Evolutionary conservation across 305 asterid species (phyloP), one percentile per base, ranked within the genome.

Genomic region (Fraxinus paxiana): DNA sequence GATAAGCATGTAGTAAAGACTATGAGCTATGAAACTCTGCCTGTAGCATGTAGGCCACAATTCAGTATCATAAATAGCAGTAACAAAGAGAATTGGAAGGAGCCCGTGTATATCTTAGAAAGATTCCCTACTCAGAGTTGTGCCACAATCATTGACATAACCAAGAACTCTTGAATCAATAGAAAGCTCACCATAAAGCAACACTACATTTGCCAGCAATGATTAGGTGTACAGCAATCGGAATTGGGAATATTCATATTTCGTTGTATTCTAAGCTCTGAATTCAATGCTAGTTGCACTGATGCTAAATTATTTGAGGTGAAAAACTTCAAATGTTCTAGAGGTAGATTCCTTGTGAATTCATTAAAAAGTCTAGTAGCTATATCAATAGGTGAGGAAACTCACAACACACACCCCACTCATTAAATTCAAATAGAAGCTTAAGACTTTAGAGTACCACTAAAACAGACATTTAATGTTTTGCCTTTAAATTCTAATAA

Each of bases 151-250:
- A 63, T 38, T 24, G 80, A 56, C n/a, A 30, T n/a, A 59, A 33
- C 54, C 41, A 54, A 73, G 5, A 84, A 73, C 72, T 71, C 67
- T 73, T 48, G 33, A 72, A 48, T 24, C 54, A 76, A 31, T 63
- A 17, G 18, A 30, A 75, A 35, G 73, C n/a, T 74, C 17, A 83
- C 30, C 3, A 75, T 70, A 22, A 75, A 33, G 7, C 12, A 75
- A 22, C 37, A 35, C 5, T 18, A 31, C 69, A 54, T 65, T 35
- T 38, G 33, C 6, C 20, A 72, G 38, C 77, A 35, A 33, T 72
- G 76, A 82, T 31, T 61, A 13, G 51, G 6, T 20, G 12, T 43
- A 77, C 6, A 67, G 54, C 9, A 28, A 30, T 35, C 7, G 30
- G 48, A 59, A 13, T 59, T 59, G 13, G 70, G 31, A 59, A 20